Conservation (phyloP, 495 filamentous ascomycete genomes). For the Tuber melanosporum region DNA sequence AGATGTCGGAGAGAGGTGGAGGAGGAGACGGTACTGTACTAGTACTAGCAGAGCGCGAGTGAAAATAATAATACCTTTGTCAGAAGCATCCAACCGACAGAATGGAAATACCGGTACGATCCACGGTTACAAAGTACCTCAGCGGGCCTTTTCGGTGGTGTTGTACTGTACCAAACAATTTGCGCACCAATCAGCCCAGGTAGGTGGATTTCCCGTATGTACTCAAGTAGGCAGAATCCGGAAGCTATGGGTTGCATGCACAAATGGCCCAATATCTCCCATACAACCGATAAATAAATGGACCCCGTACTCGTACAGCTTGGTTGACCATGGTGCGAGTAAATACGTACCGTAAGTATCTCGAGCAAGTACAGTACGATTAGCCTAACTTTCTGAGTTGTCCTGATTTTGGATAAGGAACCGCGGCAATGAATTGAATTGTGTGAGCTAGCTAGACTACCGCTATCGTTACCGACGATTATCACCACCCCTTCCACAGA, state of each 20-base stretch:
- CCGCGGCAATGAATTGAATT: not conserved
- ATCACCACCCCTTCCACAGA: not conserved
- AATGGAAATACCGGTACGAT: not conserved
- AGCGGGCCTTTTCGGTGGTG: not conserved
- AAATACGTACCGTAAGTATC: no score
- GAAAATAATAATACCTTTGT: not conserved
- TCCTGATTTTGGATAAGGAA: not conserved
- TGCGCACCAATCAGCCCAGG: not conserved
- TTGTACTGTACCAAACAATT: not conserved
- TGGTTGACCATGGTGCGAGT: no score
- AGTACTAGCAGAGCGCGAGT: not conserved
- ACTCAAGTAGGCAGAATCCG: not conserved
- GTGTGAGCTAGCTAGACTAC: not conserved
- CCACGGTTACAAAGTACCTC: not conserved
- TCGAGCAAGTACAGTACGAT: no score
- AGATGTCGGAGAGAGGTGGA: not conserved
- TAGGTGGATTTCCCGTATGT: not conserved
- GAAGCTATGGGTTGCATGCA: not conserved
- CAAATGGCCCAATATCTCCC: not conserved
- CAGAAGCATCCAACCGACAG: not conserved
- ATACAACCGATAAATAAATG: not conserved
- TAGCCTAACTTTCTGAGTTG: not conserved
- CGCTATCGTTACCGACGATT: not conserved
- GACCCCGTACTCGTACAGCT: not conserved
- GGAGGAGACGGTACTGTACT: not conserved